Evolutionary conservation across 2,329 filamentous ascomycete species (phyloP).

Genomic region (Sclerotinia spermophila): DNA sequence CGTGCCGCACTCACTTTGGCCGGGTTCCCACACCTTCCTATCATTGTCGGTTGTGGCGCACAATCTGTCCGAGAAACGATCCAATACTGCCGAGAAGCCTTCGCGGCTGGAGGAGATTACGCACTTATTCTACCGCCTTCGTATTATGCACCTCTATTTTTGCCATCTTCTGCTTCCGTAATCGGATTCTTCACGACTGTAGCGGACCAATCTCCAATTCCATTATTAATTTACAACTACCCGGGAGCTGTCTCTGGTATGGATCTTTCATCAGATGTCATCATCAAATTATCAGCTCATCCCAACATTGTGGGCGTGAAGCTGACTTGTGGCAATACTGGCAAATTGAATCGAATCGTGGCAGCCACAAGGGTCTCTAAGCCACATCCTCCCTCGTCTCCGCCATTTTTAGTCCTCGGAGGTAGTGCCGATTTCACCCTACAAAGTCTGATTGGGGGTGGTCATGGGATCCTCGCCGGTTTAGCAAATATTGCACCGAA

Average conservation of each 20-base stretch:
- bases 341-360: conserved; percentile 55
- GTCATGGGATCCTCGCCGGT: conserved; percentile 68
- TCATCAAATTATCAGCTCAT: conserved; percentile 75
- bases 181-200: conserved; percentile 58
- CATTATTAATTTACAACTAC: conserved; percentile 86
- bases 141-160: conserved; percentile 61
- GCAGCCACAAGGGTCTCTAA: conserved; percentile 54
- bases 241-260: conserved; percentile 82
- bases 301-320: conserved; percentile 86
- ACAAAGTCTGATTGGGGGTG: conserved; percentile 66
- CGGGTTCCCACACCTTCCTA: conserved; percentile 54
- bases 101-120: conserved; percentile 60
- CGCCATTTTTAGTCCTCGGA: conserved; percentile 65
- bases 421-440: conserved; percentile 72
- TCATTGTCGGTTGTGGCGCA: conserved; percentile 65
- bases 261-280: conserved; percentile 83
- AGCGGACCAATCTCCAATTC: conserved; percentile 66
- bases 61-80: conserved; percentile 65
- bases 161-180: conserved; percentile 46
- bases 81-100: conserved; percentile 59
- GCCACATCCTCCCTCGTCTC: conserved; percentile 35
- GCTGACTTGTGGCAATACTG: conserved; percentile 82
- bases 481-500: conserved; percentile 67
- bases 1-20: conserved; percentile 57
- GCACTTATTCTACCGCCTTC: conserved; percentile 64